Evolutionary conservation across 345 rosid genomes (phyloP), one percentile per base, ranked within the genome.

Genomic region (Dimocarpus longan): DNA sequence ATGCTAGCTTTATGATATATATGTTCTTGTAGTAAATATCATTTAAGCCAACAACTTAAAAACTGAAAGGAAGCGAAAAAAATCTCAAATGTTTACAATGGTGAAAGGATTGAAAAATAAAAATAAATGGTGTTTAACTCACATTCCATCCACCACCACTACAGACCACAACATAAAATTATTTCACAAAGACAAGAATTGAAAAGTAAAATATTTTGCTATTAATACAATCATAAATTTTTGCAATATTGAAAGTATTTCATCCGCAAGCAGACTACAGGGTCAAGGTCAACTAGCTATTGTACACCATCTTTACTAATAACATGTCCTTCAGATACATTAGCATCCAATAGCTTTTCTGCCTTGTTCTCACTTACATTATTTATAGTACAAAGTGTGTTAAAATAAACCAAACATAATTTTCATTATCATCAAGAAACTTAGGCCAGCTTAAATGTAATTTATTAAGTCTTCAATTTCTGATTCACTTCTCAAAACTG

Each of bases 401-500:
- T 42, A 24, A 44, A 11, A 19, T 64, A 1, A 19, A 65, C 37
- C 13, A 24, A 3, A 75, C 42, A 19, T 19, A 19, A 48, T 50
- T 75, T 75, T 75, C 63, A 1, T 75, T 32, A 19, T 75, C 50
- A n/a, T 66, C 56, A 57, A 13, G 68, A 74, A 60, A 16, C 39
- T 62, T 6, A 60, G 15, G 2, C n/a, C 10, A 60, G 48, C 26
- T 2, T 12, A 57, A 57, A n/a, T n/a, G 28, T 72, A 24, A 10
- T 71, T 71, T 56, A 72, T 39, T 3, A 60, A 68, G 24, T 71
- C 19, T 22, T 67, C 13, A 37, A 66, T 37, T 62, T 26, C 66
- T 32, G 10, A 32, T 42, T 52, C 10, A 56, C 28, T 76, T 77
- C 59, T 78, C 80, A 28, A 82, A 85, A 74, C 84, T 87, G 73